These are phyloP conservation scores for Populus tremula DNA, from an alignment of 345 rosid genomes.

Conservation along the genomic window DNA sequence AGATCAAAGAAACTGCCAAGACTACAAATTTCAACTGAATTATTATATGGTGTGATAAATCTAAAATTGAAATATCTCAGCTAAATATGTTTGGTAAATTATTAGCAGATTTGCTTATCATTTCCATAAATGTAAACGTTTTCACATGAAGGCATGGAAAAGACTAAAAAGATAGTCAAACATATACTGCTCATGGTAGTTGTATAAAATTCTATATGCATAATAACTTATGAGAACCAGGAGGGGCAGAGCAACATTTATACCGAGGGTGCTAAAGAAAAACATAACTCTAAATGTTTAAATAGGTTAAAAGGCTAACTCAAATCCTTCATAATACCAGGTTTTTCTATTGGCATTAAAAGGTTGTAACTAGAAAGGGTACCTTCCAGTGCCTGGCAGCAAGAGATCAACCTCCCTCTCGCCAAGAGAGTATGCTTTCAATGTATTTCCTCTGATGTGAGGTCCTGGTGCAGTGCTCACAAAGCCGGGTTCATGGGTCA, in stretches of 20 bases:
- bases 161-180: background rate
- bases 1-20: background rate
- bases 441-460: slow-evolving; percentile 77
- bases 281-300: background rate
- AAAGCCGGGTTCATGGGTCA: slow-evolving; percentile 70
- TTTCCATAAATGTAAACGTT: background rate
- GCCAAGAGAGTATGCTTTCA: slow-evolving; percentile 67
- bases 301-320: background rate
- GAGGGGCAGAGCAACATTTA: background rate
- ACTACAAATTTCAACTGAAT: background rate
- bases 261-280: background rate
- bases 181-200: background rate
- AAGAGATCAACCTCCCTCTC: slow-evolving; percentile 82
- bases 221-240: background rate
- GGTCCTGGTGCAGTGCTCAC: slow-evolving; percentile 75
- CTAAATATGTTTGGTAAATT: background rate
- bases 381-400: slow-evolving; percentile 85
- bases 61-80: background rate
- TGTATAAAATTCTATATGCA: background rate
- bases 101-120: background rate
- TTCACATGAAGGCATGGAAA: background rate
- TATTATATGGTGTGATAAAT: background rate
- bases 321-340: background rate
- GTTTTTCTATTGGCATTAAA: background rate
- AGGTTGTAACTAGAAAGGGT: background rate